These are phyloP conservation scores for Coprinellus micaceus DNA, from an alignment of 768 basidiomycete genomes.

Conservation along the genomic window DNA sequence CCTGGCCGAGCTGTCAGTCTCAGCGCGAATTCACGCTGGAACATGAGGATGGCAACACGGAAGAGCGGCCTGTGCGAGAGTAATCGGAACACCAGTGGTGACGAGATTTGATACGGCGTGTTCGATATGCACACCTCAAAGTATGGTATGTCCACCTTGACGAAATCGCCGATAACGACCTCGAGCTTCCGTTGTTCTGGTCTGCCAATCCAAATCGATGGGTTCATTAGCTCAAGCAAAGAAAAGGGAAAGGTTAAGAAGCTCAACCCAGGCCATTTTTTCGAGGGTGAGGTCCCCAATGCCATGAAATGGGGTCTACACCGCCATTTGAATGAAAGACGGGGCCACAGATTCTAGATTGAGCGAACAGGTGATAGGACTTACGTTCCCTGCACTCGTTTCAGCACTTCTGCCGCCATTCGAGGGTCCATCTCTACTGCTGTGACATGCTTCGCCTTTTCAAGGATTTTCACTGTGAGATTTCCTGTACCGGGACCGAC, in stretches of 20 bases:
- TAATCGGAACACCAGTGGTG: conserved; percentile 93
- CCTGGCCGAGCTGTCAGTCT: conserved; percentile 85
- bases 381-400: conserved; percentile 96
- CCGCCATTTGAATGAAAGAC: too few relatives aligned
- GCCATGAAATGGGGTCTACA: too few relatives aligned
- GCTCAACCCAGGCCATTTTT: background rate
- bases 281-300: background rate
- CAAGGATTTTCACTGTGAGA: conserved; percentile 87
- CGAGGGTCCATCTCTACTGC: conserved; percentile 98
- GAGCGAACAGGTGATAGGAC: conserved; percentile 32
- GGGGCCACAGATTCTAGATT: background rate
- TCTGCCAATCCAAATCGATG: conserved; percentile 37
- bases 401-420: conserved; percentile 97
- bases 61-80: conserved; percentile 94
- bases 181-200: conserved; percentile 95
- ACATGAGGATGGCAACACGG: conserved; percentile 97
- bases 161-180: conserved; percentile 95
- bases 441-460: conserved; percentile 88
- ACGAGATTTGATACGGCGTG: conserved; percentile 98
- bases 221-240: background rate
- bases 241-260: background rate
- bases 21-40: conserved; percentile 97
- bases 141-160: conserved; percentile 96
- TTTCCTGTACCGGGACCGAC: conserved; percentile 98
- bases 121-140: conserved; percentile 99